Percentiles rank a stretch among this genome's conserved stretches.
Evolutionary conservation across 2,329 filamentous ascomycete genomes (phyloP).

Genomic region (Calonectria naviculata): DNA sequence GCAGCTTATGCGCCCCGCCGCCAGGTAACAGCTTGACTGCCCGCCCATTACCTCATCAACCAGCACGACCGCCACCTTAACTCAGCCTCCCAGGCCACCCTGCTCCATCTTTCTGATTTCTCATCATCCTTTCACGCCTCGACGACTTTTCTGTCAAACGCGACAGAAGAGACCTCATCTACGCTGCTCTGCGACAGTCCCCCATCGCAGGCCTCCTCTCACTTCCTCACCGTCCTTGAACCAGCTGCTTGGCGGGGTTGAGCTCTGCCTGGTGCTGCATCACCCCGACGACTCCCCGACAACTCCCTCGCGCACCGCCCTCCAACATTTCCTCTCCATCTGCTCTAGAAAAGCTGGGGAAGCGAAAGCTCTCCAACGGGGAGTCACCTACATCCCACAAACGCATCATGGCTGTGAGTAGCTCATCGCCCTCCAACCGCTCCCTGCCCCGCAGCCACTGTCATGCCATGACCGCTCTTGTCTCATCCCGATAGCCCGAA

Average conservation of each 20-base stretch:
- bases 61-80: constrained; percentile 30
- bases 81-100: constrained; percentile 27
- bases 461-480: constrained; percentile 9
- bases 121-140: constrained; percentile 19
- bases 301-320: constrained; percentile 31
- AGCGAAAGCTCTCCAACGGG: constrained; percentile 74
- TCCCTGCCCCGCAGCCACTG: neutral
- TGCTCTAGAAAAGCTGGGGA: constrained; percentile 67
- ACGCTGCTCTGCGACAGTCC: constrained; percentile 26
- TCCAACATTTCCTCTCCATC: constrained; percentile 49
- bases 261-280: constrained; percentile 51
- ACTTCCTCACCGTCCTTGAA: constrained; percentile 23
- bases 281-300: constrained; percentile 27
- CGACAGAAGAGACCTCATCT: neutral
- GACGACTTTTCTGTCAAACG: constrained; percentile 8
- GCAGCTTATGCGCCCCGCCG: constrained; percentile 31
- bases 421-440: neutral
- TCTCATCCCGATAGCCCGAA: neutral
- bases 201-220: constrained; percentile 22
- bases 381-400: constrained; percentile 67
- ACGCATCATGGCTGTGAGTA: constrained; percentile 71
- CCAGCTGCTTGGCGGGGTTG: constrained; percentile 47
- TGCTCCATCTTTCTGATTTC: constrained; percentile 21
- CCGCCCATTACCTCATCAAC: constrained; percentile 43
- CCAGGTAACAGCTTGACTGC: constrained; percentile 23